Evolutionary conservation across 306 rosid species (phyloP), one percentile per base, ranked within the genome.

Genomic region (Malus asiatica): DNA sequence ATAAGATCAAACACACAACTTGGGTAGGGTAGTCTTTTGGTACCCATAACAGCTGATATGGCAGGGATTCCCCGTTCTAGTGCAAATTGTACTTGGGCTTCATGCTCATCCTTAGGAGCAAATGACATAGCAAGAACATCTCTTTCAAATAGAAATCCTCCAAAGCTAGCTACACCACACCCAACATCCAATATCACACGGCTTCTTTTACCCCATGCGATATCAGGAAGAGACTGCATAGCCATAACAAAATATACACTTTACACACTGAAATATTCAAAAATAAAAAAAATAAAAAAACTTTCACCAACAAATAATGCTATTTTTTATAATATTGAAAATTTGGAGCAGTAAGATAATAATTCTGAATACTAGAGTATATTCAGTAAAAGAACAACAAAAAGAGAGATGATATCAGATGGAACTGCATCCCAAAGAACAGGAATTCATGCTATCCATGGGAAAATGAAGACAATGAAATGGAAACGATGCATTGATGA

Each of bases 91-190:
- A 90, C 91, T 78, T 93, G 98, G 42, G 98, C 98, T 78, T 93
- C 96, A 8, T 93, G 98, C 79, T 86, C 94, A 73, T 93, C 98
- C 79, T 93, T 93, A 61, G 98, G 98, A 79, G 98, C 96, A 75
- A 93, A 84, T 53, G 98, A 93, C 93, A 93, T 88, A 67, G 96
- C 70, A 66, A 90, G 87, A 79, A 88, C 95, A 33, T 90, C 93
- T 82, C 93, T 93, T 38, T 93, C 96, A 48, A 90, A 89, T 66
- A 90, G 82, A 76, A 69, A 90, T 60, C 96, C 98, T 74, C 98
- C 96, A 60, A 93, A 90, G 81, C 98, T 93, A 66, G 98, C 98
- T 59, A 93, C 98, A 25, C 98, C 98, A 67, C 98, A 93, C 71
- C 98, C 98, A 48, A 90, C 93, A 19, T 93, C 98, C 74, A 90